Percentiles rank a stretch among this genome's conserved stretches.
Evolutionary conservation across 495 filamentous ascomycete genomes (phyloP).

Genomic region (Lasiosphaeria miniovina): DNA sequence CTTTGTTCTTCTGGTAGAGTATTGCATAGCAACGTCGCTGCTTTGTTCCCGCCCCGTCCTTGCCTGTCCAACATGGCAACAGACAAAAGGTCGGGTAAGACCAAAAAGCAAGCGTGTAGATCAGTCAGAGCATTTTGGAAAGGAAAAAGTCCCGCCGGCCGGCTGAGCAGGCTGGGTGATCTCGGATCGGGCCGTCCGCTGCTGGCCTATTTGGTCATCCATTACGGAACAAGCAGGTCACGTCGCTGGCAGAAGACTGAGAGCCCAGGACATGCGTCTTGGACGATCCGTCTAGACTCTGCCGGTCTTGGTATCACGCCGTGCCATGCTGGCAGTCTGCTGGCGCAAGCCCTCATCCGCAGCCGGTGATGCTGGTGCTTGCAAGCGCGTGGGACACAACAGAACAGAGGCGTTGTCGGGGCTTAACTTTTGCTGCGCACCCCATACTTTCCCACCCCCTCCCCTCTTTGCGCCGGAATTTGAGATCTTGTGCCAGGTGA

Average conservation of each 20-base stretch:
- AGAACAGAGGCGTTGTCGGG: constrained; percentile 17
- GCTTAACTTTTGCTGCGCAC: constrained; percentile 23
- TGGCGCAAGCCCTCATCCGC: constrained; percentile 20
- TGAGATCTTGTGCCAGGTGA: constrained; percentile 41
- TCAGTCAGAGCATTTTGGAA: background rate
- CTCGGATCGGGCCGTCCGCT: constrained; percentile 27
- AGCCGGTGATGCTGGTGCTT: constrained; percentile 15
- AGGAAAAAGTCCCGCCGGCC: constrained; percentile 2
- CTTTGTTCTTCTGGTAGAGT: too few species aligned
- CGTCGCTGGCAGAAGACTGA: background rate
- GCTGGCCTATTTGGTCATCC: constrained; percentile 5
- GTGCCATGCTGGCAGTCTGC: constrained; percentile 23
- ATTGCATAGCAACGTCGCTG: background rate
- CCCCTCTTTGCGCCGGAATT: constrained; percentile 26
- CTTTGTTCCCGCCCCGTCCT: background rate
- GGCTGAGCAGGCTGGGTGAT: constrained; percentile 9
- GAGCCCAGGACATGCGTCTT: constrained; percentile 3
- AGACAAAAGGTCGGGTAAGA: background rate
- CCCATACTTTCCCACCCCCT: constrained; percentile 30
- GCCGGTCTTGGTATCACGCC: constrained; percentile 17
- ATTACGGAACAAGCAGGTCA: background rate
- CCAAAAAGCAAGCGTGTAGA: background rate
- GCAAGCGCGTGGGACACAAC: constrained; percentile 23
- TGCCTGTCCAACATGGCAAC: background rate
- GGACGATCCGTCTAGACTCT: constrained; percentile 1